phyloP scores from a whole-genome alignment of 2,329 filamentous ascomycete genomes.

The Cladosporium sp. region DNA sequence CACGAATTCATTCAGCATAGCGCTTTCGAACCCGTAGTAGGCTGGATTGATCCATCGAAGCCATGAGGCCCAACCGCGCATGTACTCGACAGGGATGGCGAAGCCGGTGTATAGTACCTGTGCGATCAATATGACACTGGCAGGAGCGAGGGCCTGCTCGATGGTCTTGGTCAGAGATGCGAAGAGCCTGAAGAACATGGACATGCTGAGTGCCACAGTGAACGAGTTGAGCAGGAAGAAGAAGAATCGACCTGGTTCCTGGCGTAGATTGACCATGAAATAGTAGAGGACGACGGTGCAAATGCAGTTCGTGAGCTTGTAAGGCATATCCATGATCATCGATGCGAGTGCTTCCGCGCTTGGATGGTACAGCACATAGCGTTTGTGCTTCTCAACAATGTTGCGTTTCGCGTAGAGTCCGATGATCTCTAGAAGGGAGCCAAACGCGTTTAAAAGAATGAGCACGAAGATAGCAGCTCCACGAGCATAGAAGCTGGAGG shows the following conservation, averaged over 20 bases:
- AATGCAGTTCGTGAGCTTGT: slow-evolving; percentile 46
- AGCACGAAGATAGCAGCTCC: slow-evolving; percentile 80
- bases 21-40: slow-evolving; percentile 25
- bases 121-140: slow-evolving; percentile 45
- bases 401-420: slow-evolving; percentile 80
- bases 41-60: slow-evolving; percentile 73
- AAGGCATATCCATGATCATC: slow-evolving; percentile 49
- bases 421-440: slow-evolving; percentile 66
- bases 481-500: slow-evolving; percentile 71
- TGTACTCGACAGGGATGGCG: slow-evolving; percentile 59
- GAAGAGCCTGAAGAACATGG: slow-evolving; percentile 45
- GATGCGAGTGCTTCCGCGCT: slow-evolving; percentile 75
- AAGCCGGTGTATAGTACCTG: slow-evolving; percentile 72
- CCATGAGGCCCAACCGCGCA: slow-evolving; percentile 73
- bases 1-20: slow-evolving; percentile 57
- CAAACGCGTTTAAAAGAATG: slow-evolving; percentile 77
- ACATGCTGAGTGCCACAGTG: slow-evolving; percentile 45
- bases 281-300: slow-evolving; percentile 52
- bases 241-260: slow-evolving; percentile 51
- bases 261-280: slow-evolving; percentile 52
- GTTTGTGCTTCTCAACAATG: slow-evolving; percentile 82
- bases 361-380: slow-evolving; percentile 83
- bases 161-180: slow-evolving; percentile 28
- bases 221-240: slow-evolving; percentile 50
- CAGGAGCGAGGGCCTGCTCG: slow-evolving; percentile 23